Evolutionary conservation across 306 rosid genomes (phyloP).

Genomic region (Glycine tomentella): DNA sequence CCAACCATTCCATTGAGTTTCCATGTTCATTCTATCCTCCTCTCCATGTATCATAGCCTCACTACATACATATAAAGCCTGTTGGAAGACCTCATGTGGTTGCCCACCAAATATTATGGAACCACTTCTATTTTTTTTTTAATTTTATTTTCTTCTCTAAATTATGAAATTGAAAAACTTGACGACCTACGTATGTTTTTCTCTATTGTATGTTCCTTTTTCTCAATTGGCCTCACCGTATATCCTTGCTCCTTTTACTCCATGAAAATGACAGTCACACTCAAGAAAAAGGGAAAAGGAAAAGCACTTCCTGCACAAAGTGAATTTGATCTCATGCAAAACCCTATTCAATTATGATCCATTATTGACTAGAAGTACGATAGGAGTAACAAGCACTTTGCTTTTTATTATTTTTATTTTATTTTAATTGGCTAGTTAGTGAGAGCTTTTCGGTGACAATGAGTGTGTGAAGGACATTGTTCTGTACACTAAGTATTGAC

Average conservation of each 20-base stretch:
- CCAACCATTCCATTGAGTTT: too few relatives aligned
- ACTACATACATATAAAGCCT: too few relatives aligned
- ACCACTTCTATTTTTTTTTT: neutral
- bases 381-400: neutral
- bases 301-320: constrained; percentile 11
- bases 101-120: constrained; percentile 3
- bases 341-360: constrained; percentile 29
- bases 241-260: neutral
- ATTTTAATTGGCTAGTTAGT: too few relatives aligned
- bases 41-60: too few relatives aligned
- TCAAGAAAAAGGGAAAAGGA: constrained; percentile 10
- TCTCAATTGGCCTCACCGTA: neutral
- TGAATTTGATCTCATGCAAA: neutral
- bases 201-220: neutral
- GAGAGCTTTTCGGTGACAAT: neutral
- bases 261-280: constrained; percentile 31
- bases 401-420: too few relatives aligned
- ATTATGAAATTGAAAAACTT: too few relatives aligned
- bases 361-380: constrained; percentile 28
- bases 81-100: too few relatives aligned
- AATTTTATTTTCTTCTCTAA: too few relatives aligned
- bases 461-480: neutral
- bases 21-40: too few relatives aligned
- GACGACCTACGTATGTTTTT: too few relatives aligned
- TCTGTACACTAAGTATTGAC: constrained; percentile 16